These are phyloP conservation scores for Solanum pimpinellifolium DNA, from an alignment of 257 asterid genomes.

Conservation along the genomic window DNA sequence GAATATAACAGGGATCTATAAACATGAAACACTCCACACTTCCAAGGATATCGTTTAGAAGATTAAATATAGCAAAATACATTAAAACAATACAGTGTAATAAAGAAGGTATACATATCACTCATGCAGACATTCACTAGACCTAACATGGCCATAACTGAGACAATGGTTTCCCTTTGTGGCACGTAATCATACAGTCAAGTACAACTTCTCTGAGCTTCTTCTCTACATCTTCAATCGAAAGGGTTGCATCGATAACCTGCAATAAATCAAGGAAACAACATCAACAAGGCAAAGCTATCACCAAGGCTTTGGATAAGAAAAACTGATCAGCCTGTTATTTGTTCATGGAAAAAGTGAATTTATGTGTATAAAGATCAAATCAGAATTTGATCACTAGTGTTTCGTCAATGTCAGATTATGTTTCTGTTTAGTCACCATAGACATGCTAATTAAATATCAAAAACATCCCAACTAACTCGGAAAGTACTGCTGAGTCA, in stretches of 20 bases:
- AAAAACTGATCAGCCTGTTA: not conserved
- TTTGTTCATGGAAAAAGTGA: not conserved
- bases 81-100: not conserved
- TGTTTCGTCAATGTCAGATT: not conserved
- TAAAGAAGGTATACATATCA: not conserved
- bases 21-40: not conserved
- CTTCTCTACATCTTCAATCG: constrained; percentile 65
- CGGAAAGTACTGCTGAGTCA: not conserved
- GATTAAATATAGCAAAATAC: not conserved
- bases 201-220: constrained; percentile 31
- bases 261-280: constrained; percentile 12
- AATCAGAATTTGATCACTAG: not conserved
- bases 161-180: constrained; percentile 50
- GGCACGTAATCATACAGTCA: constrained; percentile 44
- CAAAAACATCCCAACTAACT: not conserved
- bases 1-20: not conserved
- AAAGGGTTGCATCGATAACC: constrained; percentile 64
- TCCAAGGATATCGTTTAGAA: not conserved
- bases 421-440: not conserved
- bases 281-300: not conserved
- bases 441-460: not conserved
- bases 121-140: not conserved
- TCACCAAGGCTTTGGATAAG: not conserved
- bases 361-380: not conserved
- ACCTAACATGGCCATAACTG: constrained; percentile 43